Percentiles rank a stretch among this genome's conserved stretches.
Evolutionary conservation across 1,284 basidiomycete species (phyloP).

Genomic region (Ganoderma boninense): DNA sequence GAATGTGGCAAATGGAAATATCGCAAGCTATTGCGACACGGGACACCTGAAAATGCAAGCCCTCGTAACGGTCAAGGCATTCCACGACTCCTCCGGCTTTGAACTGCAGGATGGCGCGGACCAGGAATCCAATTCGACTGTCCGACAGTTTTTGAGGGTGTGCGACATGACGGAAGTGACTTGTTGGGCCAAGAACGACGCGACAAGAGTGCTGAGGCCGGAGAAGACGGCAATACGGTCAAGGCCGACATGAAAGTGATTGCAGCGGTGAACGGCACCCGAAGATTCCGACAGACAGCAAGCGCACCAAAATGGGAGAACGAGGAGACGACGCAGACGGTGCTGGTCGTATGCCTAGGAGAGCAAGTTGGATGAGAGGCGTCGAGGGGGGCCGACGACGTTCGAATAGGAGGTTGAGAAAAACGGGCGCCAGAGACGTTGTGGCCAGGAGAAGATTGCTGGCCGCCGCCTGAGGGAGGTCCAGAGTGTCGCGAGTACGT

Average conservation of each 20-base stretch:
- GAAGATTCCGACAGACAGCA: background rate
- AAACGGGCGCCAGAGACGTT: background rate
- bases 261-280: background rate
- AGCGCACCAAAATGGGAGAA: background rate
- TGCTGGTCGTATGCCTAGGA: background rate
- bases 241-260: background rate
- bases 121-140: background rate
- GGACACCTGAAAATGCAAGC: background rate
- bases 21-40: background rate
- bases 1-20: background rate
- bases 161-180: background rate
- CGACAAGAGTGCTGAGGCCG: background rate
- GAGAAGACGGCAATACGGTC: background rate
- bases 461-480: background rate
- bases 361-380: background rate
- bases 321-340: background rate
- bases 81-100: background rate
- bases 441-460: background rate
- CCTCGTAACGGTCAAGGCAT: background rate
- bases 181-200: background rate
- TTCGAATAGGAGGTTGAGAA: background rate
- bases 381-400: background rate
- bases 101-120: background rate
- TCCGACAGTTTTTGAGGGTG: background rate
- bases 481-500: conserved; percentile 2